Conservation (phyloP, 345 rosid species). For the Clausena lansium region DNA sequence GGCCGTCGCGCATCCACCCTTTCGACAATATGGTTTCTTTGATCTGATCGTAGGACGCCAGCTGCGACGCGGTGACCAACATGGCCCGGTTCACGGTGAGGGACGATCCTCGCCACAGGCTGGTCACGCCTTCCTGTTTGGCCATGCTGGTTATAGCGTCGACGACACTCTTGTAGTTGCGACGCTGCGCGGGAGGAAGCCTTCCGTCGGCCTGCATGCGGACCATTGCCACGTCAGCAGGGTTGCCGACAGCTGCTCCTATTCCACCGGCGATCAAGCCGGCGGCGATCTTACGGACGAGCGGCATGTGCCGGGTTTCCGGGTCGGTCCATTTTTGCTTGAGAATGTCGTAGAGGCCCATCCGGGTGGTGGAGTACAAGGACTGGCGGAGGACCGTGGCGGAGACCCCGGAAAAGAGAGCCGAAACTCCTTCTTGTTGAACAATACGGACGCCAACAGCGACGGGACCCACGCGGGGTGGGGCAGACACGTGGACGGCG, state of each 20-base stretch:
- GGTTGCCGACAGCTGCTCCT: conserved; percentile 85
- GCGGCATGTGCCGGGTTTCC: conserved; percentile 50
- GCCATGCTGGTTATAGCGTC: conserved; percentile 75
- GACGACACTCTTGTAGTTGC: conserved; percentile 72
- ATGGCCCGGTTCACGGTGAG: conserved; percentile 83
- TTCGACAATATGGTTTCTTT: conserved; percentile 62
- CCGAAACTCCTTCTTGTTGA: conserved; percentile 60
- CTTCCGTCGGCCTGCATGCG: conserved; percentile 95
- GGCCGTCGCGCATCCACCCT: conserved; percentile 57
- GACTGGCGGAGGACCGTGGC: conserved; percentile 89
- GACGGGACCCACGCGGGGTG: conserved; percentile 58
- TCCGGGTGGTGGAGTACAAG: conserved; percentile 80
- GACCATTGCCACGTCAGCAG: conserved; percentile 93
- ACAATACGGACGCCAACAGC: conserved; percentile 52
- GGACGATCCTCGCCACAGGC: conserved; percentile 83
- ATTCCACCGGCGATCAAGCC: conserved; percentile 78
- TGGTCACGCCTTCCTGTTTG: conserved; percentile 67
- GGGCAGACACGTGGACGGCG: conserved; percentile 24
- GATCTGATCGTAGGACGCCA: conserved; percentile 78
- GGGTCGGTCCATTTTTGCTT: conserved; percentile 78
- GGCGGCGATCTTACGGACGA: conserved; percentile 48
- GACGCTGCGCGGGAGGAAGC: conserved; percentile 55
- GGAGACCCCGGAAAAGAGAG: conserved; percentile 77
- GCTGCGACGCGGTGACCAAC: conserved; percentile 84
- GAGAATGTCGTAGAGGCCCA: conserved; percentile 78